Conservation (phyloP, 2,329 filamentous ascomycete genomes). For the Epichloe baconii region DNA sequence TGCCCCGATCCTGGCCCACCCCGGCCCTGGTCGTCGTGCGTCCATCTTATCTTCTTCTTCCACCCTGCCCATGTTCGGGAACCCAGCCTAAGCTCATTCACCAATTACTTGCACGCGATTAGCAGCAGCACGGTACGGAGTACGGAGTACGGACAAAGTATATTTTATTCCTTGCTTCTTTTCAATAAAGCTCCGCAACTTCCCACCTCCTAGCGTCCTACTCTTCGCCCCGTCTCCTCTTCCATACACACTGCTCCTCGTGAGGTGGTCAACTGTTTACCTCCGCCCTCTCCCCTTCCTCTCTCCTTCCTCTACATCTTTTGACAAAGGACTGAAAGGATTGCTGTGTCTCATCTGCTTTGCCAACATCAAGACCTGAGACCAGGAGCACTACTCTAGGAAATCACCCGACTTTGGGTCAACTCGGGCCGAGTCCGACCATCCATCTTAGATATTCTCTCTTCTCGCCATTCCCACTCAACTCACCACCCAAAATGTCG, state of each 20-base stretch:
- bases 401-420: no score
- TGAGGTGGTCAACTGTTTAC: background rate
- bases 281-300: no score
- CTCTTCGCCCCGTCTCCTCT: background rate
- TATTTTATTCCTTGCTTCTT: background rate
- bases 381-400: no score
- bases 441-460: background rate
- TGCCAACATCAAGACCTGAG: background rate
- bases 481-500: conserved; percentile 1
- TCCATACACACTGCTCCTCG: background rate
- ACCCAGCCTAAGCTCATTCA: no score
- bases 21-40: no score
- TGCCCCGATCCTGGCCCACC: no score
- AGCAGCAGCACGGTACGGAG: background rate
- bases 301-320: background rate
- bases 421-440: no score
- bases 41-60: no score
- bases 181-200: background rate
- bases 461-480: background rate
- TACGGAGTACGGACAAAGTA: background rate
- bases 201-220: background rate
- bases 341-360: background rate
- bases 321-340: background rate
- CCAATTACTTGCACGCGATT: background rate
- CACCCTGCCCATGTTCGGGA: no score